phyloP scores from a whole-genome alignment of 345 rosid species.

The Populus ilicifolia region DNA sequence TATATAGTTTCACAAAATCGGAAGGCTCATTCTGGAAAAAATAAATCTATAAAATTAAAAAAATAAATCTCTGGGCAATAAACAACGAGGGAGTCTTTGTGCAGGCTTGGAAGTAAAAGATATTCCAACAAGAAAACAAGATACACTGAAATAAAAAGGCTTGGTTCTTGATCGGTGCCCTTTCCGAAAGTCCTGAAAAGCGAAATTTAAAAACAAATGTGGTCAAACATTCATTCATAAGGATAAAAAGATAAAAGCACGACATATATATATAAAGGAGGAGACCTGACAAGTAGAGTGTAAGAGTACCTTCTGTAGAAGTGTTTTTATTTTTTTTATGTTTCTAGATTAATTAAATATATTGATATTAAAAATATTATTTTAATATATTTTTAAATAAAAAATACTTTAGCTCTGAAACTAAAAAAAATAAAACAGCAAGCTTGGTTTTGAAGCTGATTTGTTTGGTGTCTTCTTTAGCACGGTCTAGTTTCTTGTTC shows the following conservation, averaged over 20 bases:
- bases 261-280: neutral
- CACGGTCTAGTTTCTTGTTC: neutral
- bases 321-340: too few relatives aligned
- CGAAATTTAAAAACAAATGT: neutral
- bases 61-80: too few relatives aligned
- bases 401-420: too few relatives aligned
- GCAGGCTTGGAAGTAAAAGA: constrained; percentile 32
- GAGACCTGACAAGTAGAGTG: neutral
- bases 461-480: neutral
- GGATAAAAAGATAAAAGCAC: neutral
- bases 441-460: neutral
- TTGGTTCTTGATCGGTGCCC: constrained; percentile 8
- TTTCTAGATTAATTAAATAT: too few relatives aligned
- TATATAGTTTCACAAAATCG: too few relatives aligned
- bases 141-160: neutral
- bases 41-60: too few relatives aligned
- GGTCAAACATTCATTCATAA: neutral
- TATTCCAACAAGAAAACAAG: constrained; percentile 22
- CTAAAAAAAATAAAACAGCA: neutral
- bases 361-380: too few relatives aligned
- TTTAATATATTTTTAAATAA: too few relatives aligned
- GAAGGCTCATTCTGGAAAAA: too few relatives aligned
- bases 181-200: constrained; percentile 31
- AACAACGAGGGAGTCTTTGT: neutral
- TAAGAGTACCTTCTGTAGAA: constrained; percentile 2